Evolutionary conservation across 352 stramenopile species (phyloP).

Genomic region (Phytophthora gonapodyides): DNA sequence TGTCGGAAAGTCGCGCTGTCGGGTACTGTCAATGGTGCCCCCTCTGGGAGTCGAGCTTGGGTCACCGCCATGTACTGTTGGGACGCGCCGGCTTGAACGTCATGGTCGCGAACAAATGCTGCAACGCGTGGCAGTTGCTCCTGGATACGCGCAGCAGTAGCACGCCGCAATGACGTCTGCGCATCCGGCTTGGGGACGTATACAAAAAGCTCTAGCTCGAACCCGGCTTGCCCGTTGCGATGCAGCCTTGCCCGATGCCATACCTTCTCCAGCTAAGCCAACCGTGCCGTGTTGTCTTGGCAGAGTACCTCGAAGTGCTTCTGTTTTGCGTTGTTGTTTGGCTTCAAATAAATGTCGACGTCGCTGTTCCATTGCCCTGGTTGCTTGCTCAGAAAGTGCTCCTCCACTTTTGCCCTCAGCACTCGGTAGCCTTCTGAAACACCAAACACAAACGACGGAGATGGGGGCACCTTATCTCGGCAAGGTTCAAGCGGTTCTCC

Average conservation of each 20-base stretch:
- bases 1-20: constrained; percentile 13
- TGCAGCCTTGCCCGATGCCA: constrained; percentile 18
- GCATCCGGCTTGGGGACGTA: constrained; percentile 17
- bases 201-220: constrained; percentile 17
- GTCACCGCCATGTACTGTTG: constrained; percentile 21
- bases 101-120: constrained; percentile 9
- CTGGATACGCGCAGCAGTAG: constrained; percentile 10
- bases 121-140: constrained; percentile 20
- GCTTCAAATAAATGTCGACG: too few species aligned
- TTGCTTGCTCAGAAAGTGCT: too few species aligned
- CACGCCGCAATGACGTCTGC: constrained; percentile 1
- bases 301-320: constrained; percentile 14
- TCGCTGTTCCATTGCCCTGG: too few species aligned
- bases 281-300: background rate
- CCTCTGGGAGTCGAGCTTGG: constrained; percentile 13
- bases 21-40: background rate
- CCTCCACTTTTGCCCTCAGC: too few species aligned
- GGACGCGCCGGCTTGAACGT: background rate
- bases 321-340: constrained; percentile 9
- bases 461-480: too few species aligned
- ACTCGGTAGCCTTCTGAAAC: too few species aligned
- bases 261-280: constrained; percentile 2
- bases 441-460: too few species aligned
- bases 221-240: constrained; percentile 14
- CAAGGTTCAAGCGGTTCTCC: too few species aligned